Evolutionary conservation across 2,329 filamentous ascomycete genomes (phyloP), one percentile per base, ranked within the genome.

Genomic region (Fusarium poae): DNA sequence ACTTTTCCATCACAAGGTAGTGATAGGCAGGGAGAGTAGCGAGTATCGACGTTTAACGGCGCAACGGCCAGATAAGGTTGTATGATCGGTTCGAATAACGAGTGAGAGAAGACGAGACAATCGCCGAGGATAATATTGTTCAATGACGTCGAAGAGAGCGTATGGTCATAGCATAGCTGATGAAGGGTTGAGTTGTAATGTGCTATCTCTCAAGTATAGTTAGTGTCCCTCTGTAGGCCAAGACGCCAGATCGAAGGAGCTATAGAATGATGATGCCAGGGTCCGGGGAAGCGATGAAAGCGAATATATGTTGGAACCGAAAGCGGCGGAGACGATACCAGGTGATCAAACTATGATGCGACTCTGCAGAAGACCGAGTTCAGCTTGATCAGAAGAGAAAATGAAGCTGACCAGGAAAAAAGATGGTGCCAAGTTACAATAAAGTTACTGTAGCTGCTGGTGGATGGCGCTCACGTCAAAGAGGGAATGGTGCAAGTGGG

Each of bases 1-100:
- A 89, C 76, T 87, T 87, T 76, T 88, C 86, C 77, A 86, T 86
- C 48, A 54, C 55, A 57, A 52, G 45, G 46, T 25, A 29, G 52
- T 50, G 50, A 44, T 45, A 52, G 50, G 37, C 29, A 52, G 43
- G 32, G 57, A 63, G 51, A 48, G 42, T 23, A 48, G 42, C 30
- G 40, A 15, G 27, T 37, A 30, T 52, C 44, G 52, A 62, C 23
- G 46, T 53, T 63, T 30, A 32, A 57, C 52, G 52, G 50, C 64
- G 57, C 59, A 59, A 60, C 27, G 59, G 53, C 62, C 46, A 57
- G 29, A 44, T n/a, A 55, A 55, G 35, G 27, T 40, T 37, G 20
- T 20, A 51, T 57, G 32, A 37, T 35, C 29, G 40, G 40, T 45
- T 49, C 43, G 32, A 61, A 63, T 42, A 73, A 62, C 57, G 65